These are phyloP conservation scores for Globisporangium solare DNA, from an alignment of 352 stramenopile genomes.

Conservation along the genomic window DNA sequence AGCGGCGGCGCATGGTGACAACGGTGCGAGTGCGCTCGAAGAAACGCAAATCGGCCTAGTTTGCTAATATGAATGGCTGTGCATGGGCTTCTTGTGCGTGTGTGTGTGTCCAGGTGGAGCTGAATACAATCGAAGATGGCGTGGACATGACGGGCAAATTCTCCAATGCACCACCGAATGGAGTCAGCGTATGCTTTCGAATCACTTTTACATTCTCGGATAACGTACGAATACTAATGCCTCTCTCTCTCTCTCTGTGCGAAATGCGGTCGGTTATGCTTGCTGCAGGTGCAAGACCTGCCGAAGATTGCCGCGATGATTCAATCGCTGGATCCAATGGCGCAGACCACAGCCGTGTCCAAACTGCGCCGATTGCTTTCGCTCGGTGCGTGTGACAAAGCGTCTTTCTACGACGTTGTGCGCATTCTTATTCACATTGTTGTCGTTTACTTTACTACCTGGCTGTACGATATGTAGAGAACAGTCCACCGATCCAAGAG, in stretches of 20 bases:
- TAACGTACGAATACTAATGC: not conserved
- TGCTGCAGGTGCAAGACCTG: slow-evolving; percentile 87
- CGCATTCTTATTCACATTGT: too few species aligned
- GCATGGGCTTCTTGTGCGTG: not conserved
- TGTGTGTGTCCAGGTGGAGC: slow-evolving; percentile 2
- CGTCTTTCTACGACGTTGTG: slow-evolving; percentile 3
- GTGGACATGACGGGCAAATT: not conserved
- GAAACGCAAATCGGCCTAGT: not conserved
- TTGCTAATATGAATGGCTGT: not conserved
- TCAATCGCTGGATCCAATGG: slow-evolving; percentile 88
- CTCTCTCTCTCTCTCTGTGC: too few species aligned
- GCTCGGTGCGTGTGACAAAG: slow-evolving; percentile 61
- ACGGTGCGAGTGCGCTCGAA: not conserved
- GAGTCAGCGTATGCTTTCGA: slow-evolving; percentile 2
- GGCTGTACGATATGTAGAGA: slow-evolving; percentile 60
- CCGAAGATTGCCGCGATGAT: slow-evolving; percentile 94
- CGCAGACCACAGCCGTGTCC: slow-evolving; percentile 94
- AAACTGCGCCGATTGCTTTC: slow-evolving; percentile 97
- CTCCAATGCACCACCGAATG: not conserved
- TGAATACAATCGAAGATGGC: not conserved
- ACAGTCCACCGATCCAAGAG: slow-evolving; percentile 97
- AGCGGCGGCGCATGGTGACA: slow-evolving; percentile 65
- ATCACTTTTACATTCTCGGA: too few species aligned
- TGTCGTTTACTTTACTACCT: slow-evolving; percentile 11
- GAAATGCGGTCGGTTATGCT: slow-evolving; percentile 2